These are phyloP conservation scores for Epichloe bromicola DNA, from an alignment of 2,329 filamentous ascomycete genomes.

Conservation along the genomic window DNA sequence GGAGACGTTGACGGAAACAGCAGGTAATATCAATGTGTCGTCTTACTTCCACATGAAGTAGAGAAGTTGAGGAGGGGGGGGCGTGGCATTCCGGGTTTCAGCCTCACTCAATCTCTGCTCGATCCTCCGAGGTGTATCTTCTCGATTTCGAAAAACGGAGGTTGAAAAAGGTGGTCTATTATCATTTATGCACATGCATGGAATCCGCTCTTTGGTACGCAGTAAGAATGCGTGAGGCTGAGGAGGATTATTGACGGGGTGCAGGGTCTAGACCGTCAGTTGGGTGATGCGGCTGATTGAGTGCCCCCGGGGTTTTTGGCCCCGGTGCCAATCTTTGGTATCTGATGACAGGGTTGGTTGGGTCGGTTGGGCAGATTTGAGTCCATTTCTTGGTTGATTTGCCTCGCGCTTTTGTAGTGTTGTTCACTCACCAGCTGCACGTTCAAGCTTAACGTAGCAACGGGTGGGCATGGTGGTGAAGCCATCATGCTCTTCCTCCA, in stretches of 20 bases:
- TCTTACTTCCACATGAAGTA: no score
- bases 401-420: background rate
- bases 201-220: background rate
- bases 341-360: background rate
- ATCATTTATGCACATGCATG: background rate
- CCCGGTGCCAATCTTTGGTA: background rate
- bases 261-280: conserved; percentile 1
- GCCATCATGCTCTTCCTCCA: background rate
- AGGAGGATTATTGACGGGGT: conserved; percentile 1
- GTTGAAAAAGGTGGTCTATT: background rate
- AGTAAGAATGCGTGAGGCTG: conserved; percentile 4
- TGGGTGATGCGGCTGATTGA: background rate
- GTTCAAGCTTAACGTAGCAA: background rate
- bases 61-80: no score
- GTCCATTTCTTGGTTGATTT: background rate
- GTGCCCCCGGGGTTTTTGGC: background rate
- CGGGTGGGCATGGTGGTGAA: background rate
- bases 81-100: no score
- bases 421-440: background rate
- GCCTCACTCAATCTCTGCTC: no score
- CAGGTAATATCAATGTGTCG: no score
- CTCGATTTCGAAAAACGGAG: background rate
- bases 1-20: no score
- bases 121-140: background rate
- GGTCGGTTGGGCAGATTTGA: background rate